Evolutionary conservation across 2,329 filamentous ascomycete genomes (phyloP), one percentile per base, ranked within the genome.

Genomic region (Sarocladium kiliense): DNA sequence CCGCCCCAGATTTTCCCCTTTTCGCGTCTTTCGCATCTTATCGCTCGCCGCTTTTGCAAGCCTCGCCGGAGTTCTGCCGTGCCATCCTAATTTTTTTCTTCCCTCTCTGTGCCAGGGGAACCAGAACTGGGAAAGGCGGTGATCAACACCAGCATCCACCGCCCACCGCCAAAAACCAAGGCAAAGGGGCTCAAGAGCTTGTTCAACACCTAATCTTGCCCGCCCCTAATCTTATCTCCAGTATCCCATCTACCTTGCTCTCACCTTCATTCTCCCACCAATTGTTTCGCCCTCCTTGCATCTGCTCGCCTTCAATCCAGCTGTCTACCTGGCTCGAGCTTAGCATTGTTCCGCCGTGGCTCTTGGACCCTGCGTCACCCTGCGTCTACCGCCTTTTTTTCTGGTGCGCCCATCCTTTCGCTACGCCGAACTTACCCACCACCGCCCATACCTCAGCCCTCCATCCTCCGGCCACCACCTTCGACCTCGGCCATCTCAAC

Each of bases 361-460:
- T 53, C 50, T 27, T 53, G 50, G 50, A 53, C 50, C 50, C 50
- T 53, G 50, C 50, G 34, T 53, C 50, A 41, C 34, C 36, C 21
- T 41, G 50, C 36, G 34, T 53, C 32, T 18, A 25, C 50, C 50
- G n/a, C 27, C n/a, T 36, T 41, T 41, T 53, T 53, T 27, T 26
- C 34, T 41, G 50, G 50, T 53, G 32, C 36, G 19, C 19, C 18
- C 27, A 36, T 36, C 9, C 25, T 16, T 37, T 18, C 12, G 21
- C 26, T 10, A 7, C 50, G 4, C 34, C 21, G 23, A 34, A 7
- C 10, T 14, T 27, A 53, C 47, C 47, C 19, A 39, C 50, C 50
- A 41, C 34, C 50, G 27, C 32, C 32, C 23, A 39, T 19, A 16
- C 32, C 21, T 41, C 21, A 11, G 16, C 12, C 50, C 18, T 10